Evolutionary conservation across 2,329 filamentous ascomycete genomes (phyloP).

Genomic region (Cercospora beticola): DNA sequence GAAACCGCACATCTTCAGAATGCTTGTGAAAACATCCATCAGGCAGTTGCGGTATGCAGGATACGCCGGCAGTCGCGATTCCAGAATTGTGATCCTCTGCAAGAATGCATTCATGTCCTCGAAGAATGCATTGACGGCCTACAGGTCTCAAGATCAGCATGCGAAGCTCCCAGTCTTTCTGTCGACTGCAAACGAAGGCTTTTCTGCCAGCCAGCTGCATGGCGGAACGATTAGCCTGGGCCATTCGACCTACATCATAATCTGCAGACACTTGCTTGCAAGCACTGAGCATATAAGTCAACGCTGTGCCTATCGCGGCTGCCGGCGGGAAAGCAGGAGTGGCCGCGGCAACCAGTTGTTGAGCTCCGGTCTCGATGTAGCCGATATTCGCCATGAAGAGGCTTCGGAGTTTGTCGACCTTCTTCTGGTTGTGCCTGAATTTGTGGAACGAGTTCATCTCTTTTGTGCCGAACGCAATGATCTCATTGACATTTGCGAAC

Average conservation of each 20-base stretch:
- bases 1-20: conserved; percentile 10
- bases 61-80: conserved; percentile 5
- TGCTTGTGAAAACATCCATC: conserved; percentile 11
- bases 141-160: neutral
- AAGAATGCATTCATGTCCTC: conserved; percentile 13
- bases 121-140: conserved; percentile 11
- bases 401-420: conserved; percentile 11
- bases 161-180: neutral
- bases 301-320: conserved; percentile 7
- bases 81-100: conserved; percentile 9
- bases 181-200: neutral
- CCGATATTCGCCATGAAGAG: conserved; percentile 10
- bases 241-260: conserved; percentile 1
- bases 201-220: neutral
- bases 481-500: conserved; percentile 8
- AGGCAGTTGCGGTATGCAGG: conserved; percentile 12
- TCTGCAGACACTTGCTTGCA: conserved; percentile 12
- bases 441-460: conserved; percentile 10
- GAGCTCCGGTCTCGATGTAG: conserved; percentile 10
- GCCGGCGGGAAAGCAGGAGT: conserved; percentile 12
- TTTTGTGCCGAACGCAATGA: conserved; percentile 3
- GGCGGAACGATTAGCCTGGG: neutral
- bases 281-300: conserved; percentile 13
- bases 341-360: conserved; percentile 9
- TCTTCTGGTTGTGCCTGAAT: conserved; percentile 12